Evolutionary conservation across 1,139 yeast genomes (phyloP).

Genomic region (Sugiyamaella castrensis): DNA sequence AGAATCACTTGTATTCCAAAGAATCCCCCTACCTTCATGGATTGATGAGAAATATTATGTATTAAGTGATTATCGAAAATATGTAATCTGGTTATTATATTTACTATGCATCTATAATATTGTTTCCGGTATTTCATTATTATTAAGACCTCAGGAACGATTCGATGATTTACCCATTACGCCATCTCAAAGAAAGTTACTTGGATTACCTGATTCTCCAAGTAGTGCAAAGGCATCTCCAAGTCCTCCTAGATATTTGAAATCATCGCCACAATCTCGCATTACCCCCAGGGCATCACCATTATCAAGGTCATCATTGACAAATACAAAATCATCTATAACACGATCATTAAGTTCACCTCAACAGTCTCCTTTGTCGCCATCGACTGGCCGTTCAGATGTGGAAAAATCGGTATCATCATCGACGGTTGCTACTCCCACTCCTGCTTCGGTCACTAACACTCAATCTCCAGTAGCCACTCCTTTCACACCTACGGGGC

Average conservation of each 20-base stretch:
- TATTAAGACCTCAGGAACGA: slow-evolving; percentile 39
- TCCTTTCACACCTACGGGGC: slow-evolving; percentile 43
- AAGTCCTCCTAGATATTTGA: slow-evolving; percentile 34
- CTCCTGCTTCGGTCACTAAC: too few relatives aligned
- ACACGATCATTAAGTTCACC: background rate
- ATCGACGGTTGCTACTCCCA: background rate
- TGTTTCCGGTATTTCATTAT: slow-evolving; percentile 35
- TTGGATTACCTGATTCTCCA: slow-evolving; percentile 41
- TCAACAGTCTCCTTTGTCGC: background rate
- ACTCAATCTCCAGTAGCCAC: slow-evolving; percentile 21
- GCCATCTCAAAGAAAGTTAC: slow-evolving; percentile 42
- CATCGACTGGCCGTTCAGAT: background rate
- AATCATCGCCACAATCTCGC: slow-evolving; percentile 30
- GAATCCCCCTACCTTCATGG: background rate
- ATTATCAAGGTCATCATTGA: slow-evolving; percentile 23
- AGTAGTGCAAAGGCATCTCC: slow-evolving; percentile 25
- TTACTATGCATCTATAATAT: slow-evolving; percentile 41
- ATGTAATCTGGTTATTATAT: slow-evolving; percentile 26
- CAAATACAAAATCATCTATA: background rate
- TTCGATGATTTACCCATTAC: slow-evolving; percentile 44
- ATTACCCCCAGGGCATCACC: slow-evolving; percentile 30
- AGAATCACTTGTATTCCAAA: background rate
- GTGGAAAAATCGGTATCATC: background rate
- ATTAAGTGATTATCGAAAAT: background rate
- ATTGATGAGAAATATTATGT: background rate